A percentile compares a stretch with the other conserved stretches of the same genome.
These are phyloP conservation scores for Talaromyces sp. DNA, from an alignment of 2,329 filamentous ascomycete genomes.

Conservation along the genomic window DNA sequence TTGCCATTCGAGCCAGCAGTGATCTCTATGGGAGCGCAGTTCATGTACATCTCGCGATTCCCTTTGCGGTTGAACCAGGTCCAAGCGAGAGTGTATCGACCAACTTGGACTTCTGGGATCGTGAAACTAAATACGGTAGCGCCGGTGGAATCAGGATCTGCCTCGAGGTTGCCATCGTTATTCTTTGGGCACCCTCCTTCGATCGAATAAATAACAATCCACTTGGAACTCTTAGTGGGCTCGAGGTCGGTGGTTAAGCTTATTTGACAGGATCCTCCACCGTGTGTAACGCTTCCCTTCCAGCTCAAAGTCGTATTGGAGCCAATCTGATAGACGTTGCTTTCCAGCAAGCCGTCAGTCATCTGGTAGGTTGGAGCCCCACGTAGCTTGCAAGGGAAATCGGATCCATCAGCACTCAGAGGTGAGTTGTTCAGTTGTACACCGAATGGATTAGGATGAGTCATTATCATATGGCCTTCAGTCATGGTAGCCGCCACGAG, in stretches of 20 bases:
- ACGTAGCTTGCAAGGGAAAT: constrained; percentile 80
- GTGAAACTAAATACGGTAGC: constrained; percentile 60
- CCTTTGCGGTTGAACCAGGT: constrained; percentile 92
- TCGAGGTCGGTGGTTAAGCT: constrained; percentile 73
- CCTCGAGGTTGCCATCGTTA: constrained; percentile 57
- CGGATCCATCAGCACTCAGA: constrained; percentile 51
- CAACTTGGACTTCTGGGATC: constrained; percentile 67
- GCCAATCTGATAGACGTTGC: constrained; percentile 62
- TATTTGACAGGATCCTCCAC: constrained; percentile 88
- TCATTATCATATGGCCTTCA: constrained; percentile 73
- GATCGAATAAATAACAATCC: constrained; percentile 86
- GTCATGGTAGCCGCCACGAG: constrained; percentile 51
- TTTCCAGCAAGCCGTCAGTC: constrained; percentile 17
- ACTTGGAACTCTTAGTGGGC: constrained; percentile 62
- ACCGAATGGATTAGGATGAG: constrained; percentile 60
- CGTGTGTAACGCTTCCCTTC: constrained; percentile 70
- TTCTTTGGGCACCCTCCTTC: constrained; percentile 73
- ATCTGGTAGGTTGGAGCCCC: constrained; percentile 19
- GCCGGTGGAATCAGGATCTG: constrained; percentile 43
- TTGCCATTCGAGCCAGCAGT: constrained; percentile 34
- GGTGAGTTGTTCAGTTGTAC: constrained; percentile 58
- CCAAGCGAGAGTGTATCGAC: constrained; percentile 80
- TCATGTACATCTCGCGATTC: constrained; percentile 97
- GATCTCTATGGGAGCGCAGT: constrained; percentile 74
- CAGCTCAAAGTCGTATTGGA: constrained; percentile 59